phyloP scores from a whole-genome alignment of 2,329 filamentous ascomycete species.

The Didymella exigua region DNA sequence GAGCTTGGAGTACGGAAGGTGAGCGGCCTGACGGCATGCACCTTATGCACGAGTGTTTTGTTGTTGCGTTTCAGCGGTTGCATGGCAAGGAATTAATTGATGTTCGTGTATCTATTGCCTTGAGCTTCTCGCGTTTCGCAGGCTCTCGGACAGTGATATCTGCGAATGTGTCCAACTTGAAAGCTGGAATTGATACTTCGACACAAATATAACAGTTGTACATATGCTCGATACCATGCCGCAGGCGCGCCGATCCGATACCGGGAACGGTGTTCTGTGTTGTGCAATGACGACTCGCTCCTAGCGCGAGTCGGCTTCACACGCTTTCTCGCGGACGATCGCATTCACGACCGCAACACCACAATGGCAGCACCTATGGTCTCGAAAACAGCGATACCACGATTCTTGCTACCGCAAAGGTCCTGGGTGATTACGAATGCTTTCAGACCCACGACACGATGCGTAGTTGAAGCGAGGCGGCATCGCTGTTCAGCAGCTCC shows the following conservation, averaged over 20 bases:
- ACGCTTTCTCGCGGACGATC: constrained; percentile 12
- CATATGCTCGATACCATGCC: too few relatives aligned
- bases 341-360: constrained; percentile 23
- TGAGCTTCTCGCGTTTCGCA: not conserved
- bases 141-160: not conserved
- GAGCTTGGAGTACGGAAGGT: constrained; percentile 61
- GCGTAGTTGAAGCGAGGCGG: constrained; percentile 23
- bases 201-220: not conserved
- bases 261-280: constrained; percentile 27
- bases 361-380: constrained; percentile 35
- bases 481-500: constrained; percentile 21
- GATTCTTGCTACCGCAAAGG: constrained; percentile 47
- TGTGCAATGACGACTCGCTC: constrained; percentile 26
- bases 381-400: constrained; percentile 42
- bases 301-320: constrained; percentile 9
- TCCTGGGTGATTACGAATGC: constrained; percentile 40
- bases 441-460: constrained; percentile 27
- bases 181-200: too few relatives aligned
- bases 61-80: constrained; percentile 24
- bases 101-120: not conserved
- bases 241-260: too few relatives aligned
- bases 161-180: not conserved
- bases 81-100: constrained; percentile 27
- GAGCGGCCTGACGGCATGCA: constrained; percentile 2
- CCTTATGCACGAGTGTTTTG: not conserved